Percentiles rank a stretch among this genome's conserved stretches.
Evolutionary conservation across 495 filamentous ascomycete species (phyloP).

Genomic region (Cryomyces antarcticus): DNA sequence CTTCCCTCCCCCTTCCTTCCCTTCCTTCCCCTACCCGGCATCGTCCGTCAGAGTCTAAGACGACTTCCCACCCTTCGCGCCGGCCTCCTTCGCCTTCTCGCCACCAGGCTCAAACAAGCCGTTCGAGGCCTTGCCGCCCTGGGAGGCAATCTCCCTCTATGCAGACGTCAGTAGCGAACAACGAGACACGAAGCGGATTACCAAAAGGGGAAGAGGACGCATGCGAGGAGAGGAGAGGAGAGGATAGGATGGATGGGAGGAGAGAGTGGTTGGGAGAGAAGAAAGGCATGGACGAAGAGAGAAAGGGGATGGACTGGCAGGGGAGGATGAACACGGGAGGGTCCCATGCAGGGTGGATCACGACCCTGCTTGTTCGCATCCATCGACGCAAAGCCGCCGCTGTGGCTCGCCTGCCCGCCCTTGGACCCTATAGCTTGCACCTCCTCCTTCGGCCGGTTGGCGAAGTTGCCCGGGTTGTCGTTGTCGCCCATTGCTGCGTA

Average conservation of each 20-base stretch:
- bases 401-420: slow-evolving; percentile 27
- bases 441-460: slow-evolving; percentile 38
- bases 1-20: too few relatives aligned
- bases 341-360: neutral
- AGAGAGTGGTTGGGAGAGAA: too few relatives aligned
- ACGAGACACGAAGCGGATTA: neutral
- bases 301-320: neutral
- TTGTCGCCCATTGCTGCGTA: slow-evolving; percentile 18
- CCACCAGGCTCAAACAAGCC: slow-evolving; percentile 28
- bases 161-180: neutral
- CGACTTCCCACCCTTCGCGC: slow-evolving; percentile 24
- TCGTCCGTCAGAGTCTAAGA: neutral
- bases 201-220: too few relatives aligned
- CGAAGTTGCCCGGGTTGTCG: slow-evolving; percentile 41
- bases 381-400: slow-evolving; percentile 13
- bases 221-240: too few relatives aligned
- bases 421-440: slow-evolving; percentile 31
- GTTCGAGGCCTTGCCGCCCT: slow-evolving; percentile 9
- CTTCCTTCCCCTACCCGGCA: too few relatives aligned
- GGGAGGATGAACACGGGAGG: neutral
- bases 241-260: too few relatives aligned
- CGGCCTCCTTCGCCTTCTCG: slow-evolving; percentile 25
- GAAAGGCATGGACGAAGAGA: neutral
- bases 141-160: slow-evolving; percentile 11
- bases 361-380: slow-evolving; percentile 14